phyloP scores from a whole-genome alignment of 345 rosid species.

The Schrenkiella parvula region DNA sequence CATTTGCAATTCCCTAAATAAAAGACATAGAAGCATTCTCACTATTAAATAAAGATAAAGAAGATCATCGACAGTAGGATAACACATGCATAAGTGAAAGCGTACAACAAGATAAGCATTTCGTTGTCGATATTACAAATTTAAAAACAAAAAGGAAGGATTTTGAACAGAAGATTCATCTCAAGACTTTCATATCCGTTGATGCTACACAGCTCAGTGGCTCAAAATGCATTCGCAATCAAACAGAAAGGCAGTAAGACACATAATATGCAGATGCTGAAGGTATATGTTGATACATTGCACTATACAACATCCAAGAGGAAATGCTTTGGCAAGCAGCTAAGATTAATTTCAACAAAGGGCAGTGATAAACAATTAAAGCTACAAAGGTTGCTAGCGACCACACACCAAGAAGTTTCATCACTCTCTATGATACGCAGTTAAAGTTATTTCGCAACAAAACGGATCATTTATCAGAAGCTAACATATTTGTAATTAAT shows the following conservation, averaged over 20 bases:
- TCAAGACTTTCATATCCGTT: neutral
- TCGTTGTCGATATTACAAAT: neutral
- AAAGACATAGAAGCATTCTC: constrained; percentile 3
- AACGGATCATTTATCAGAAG: neutral
- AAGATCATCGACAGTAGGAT: neutral
- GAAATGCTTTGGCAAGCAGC: neutral
- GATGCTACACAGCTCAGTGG: neutral
- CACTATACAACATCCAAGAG: neutral
- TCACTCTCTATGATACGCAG: neutral
- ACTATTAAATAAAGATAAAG: neutral
- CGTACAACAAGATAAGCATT: neutral
- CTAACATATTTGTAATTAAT: neutral
- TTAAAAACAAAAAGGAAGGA: neutral
- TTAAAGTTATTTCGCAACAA: neutral
- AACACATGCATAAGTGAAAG: neutral
- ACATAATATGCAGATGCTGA: constrained; percentile 2
- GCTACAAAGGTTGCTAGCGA: neutral
- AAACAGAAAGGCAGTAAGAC: neutral
- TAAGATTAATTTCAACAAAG: neutral
- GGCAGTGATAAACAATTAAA: neutral
- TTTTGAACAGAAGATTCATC: neutral
- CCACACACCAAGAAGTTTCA: neutral
- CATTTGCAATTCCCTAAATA: constrained; percentile 27
- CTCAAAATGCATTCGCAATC: constrained; percentile 1
- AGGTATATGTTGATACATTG: neutral